Evolutionary conservation across 176 grass and related monocot genomes (phyloP), one percentile per base, ranked within the genome.

Genomic region (Bonia amplexicaulis): DNA sequence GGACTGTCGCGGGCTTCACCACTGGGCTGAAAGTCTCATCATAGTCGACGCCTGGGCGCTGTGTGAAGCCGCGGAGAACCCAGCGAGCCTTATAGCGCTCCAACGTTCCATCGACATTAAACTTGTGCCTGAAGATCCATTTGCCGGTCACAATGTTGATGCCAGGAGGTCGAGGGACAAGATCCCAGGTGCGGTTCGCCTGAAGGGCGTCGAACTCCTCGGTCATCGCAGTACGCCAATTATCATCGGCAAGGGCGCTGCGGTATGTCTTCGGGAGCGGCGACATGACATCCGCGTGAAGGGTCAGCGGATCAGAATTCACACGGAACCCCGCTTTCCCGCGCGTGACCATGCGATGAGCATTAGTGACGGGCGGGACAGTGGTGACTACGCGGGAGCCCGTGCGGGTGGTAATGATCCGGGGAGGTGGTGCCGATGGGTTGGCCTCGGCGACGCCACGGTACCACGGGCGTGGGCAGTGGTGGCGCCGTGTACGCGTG

Each of bases 1-100:
- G n/a, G 0, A 60, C 57, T 25, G n/a, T 25, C 0, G n/a, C 9
- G 4, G 58, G 58, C 3, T 60, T 60, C 9, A 60, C n/a, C 0
- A 60, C 9, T 5, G n/a, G 58, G 0, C 3, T 60, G 9, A 60
- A 25, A 5, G 58, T 60, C 58, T 60, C 58, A 60, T 59, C 22
- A 1, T 59, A 60, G 3, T 60, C n/a, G 1, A 25, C 10, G 3
- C 9, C 58, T 5, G 58, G 40, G 40, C 40, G 6, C 6, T 41
- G 40, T 7, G 40, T 41, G 40, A 41, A 41, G 6, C 40, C 40
- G n/a, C 10, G 58, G n/a, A 26, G 58, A 25, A 60, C 58, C n/a
- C 58, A 55, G 0, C 17, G 6, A 20, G 0, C 19, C 19, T 55
- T 55, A 19, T 55, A 22, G 2, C 7, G 19, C 7, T 55, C 53